These are phyloP conservation scores for Porphyridium purpureum DNA, from an alignment of 23 red algal species.

Conservation along the genomic window DNA sequence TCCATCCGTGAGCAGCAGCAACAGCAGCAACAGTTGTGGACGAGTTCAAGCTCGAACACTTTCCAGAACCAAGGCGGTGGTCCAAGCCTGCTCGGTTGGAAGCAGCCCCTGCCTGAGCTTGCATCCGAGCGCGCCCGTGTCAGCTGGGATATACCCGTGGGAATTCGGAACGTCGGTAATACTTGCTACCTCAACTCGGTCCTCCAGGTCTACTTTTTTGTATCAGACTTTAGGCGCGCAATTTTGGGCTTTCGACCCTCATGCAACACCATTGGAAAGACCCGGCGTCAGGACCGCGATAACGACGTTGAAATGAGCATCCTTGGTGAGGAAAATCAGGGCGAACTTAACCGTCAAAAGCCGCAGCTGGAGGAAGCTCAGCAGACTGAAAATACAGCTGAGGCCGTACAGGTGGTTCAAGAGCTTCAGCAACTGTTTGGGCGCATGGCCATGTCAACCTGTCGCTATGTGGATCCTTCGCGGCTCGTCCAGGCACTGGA, in stretches of 20 bases:
- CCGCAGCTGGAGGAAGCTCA: constrained; percentile 2
- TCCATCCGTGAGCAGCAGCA: neutral
- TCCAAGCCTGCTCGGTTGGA: no score
- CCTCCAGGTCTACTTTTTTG: constrained; percentile 75
- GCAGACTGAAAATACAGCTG: no score
- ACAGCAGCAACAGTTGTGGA: no score
- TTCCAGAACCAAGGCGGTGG: no score
- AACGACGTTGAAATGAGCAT: neutral
- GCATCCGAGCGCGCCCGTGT: no score
- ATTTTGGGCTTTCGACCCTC: constrained; percentile 43
- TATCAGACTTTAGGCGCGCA: constrained; percentile 39
- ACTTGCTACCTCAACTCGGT: constrained; percentile 94
- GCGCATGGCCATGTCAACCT: constrained; percentile 49
- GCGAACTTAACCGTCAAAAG: neutral
- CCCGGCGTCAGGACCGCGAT: no score
- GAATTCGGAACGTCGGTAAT: constrained; percentile 84
- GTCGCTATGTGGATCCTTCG: constrained; percentile 49
- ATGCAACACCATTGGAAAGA: neutral
- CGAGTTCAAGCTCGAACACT: no score
- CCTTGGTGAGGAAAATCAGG: neutral
- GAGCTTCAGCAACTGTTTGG: constrained; percentile 86
- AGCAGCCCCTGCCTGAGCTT: no score
- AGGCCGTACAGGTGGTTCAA: constrained; percentile 36
- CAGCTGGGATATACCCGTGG: constrained; percentile 35
- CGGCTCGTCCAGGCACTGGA: constrained; percentile 34